These are phyloP conservation scores for Massospora cicadina DNA, from an alignment of 371 early-diverging fungal species.

Conservation along the genomic window DNA sequence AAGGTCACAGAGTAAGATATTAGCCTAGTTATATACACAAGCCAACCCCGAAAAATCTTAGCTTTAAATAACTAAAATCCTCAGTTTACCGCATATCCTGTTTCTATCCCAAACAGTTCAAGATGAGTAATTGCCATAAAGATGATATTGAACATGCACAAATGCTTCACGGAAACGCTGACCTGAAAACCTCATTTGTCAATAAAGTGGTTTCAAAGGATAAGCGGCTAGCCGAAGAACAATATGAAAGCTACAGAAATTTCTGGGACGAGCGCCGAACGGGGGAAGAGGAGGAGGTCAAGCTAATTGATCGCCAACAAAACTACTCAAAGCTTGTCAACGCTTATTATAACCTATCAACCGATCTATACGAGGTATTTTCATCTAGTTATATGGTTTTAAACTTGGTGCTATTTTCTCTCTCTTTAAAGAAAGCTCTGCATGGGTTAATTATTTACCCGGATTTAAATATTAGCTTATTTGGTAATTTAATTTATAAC, in stretches of 20 bases:
- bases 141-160: conserved; percentile 7
- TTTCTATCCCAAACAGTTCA: too few relatives aligned
- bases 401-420: conserved; percentile 12
- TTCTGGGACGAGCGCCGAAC: conserved; percentile 39
- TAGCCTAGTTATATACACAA: too few relatives aligned
- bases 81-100: conserved; percentile 10
- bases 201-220: conserved; percentile 34
- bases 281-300: conserved; percentile 19
- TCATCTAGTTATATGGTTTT: too few relatives aligned
- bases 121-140: conserved; percentile 1
- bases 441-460: too few relatives aligned
- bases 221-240: conserved; percentile 26
- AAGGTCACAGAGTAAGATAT: too few relatives aligned
- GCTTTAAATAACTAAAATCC: conserved; percentile 42
- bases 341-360: conserved; percentile 62
- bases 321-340: conserved; percentile 55
- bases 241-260: conserved; percentile 35
- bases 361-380: conserved; percentile 62
- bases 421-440: not conserved
- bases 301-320: conserved; percentile 23
- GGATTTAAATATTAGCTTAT: too few relatives aligned
- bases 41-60: too few relatives aligned
- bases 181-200: conserved; percentile 14
- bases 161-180: conserved; percentile 4
- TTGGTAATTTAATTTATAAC: conserved; percentile 2